phyloP scores from a whole-genome alignment of 139 green algal species.

The Spirogloea muscicola region DNA sequence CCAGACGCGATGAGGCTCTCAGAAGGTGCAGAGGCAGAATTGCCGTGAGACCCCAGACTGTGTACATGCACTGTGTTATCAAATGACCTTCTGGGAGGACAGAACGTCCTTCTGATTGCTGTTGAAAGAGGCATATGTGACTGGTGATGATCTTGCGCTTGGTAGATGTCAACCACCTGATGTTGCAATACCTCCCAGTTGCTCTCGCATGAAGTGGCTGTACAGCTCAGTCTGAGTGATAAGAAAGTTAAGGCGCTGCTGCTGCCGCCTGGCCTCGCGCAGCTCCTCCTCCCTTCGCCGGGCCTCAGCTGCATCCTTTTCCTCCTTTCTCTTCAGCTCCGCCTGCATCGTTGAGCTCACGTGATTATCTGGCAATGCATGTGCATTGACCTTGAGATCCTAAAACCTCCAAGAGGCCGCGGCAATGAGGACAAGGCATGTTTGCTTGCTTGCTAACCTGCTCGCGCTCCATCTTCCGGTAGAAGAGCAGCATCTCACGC shows the following conservation, averaged over 20 bases:
- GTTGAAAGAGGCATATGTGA: no score
- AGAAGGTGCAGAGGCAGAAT: no score
- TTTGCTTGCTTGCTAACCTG: conserved; percentile 12
- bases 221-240: conserved; percentile 69
- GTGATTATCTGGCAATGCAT: not conserved
- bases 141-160: no score
- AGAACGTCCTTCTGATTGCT: no score
- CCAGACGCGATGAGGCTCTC: no score
- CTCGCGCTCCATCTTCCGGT: conserved; percentile 54
- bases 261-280: conserved; percentile 56
- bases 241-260: conserved; percentile 68
- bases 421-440: not conserved
- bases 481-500: conserved; percentile 56
- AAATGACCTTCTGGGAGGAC: no score
- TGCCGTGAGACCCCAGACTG: no score
- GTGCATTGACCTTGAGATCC: not conserved
- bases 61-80: no score
- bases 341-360: not conserved
- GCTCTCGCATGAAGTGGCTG: conserved; percentile 61
- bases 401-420: not conserved
- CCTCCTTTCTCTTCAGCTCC: conserved; percentile 30
- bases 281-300: conserved; percentile 55
- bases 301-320: conserved; percentile 45
- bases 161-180: no score
- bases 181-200: no score